Conservation (phyloP, 495 filamentous ascomycete species). For the Xylaria palmicola region DNA sequence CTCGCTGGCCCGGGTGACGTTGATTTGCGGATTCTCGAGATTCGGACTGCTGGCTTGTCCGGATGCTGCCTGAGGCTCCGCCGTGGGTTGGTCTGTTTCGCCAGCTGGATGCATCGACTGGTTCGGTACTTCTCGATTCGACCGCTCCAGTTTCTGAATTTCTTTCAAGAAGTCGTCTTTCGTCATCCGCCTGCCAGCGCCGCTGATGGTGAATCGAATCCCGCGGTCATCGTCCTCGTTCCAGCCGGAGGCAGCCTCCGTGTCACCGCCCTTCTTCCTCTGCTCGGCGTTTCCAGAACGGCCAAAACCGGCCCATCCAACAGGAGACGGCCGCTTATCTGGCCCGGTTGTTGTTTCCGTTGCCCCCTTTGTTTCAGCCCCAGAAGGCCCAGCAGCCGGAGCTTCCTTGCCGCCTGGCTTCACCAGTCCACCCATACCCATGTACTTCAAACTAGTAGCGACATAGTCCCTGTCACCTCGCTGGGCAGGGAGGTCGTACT, state of each 20-base stretch:
- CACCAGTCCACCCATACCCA: slow-evolving; percentile 46
- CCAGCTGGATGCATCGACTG: slow-evolving; percentile 60
- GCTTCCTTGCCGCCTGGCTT: slow-evolving; percentile 35
- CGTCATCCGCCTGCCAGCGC: slow-evolving; percentile 72
- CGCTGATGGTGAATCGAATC: slow-evolving; percentile 83
- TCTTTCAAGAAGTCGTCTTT: slow-evolving; percentile 89
- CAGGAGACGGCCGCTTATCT: slow-evolving; percentile 20
- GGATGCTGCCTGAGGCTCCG: background rate
- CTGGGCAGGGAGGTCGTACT: slow-evolving; percentile 78
- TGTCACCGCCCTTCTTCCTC: slow-evolving; percentile 38
- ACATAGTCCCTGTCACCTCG: slow-evolving; percentile 37
- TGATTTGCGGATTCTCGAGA: slow-evolving; percentile 25
- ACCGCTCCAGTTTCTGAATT: slow-evolving; percentile 77
- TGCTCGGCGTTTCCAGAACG: slow-evolving; percentile 40
- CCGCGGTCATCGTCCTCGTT: slow-evolving; percentile 69
- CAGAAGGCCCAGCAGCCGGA: slow-evolving; percentile 23
- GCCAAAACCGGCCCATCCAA: slow-evolving; percentile 56
- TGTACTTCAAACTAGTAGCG: slow-evolving; percentile 45
- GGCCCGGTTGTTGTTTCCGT: slow-evolving; percentile 19
- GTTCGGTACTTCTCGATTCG: slow-evolving; percentile 69
- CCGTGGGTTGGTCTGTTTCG: slow-evolving; percentile 38
- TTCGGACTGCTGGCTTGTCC: slow-evolving; percentile 15
- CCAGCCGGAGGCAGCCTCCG: slow-evolving; percentile 35
- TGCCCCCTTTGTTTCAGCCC: slow-evolving; percentile 17
- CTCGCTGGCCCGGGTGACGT: slow-evolving; percentile 23